Evolutionary conservation across 73 alveolate species (phyloP).

Genomic region (Tetrahymena thermophila): DNA sequence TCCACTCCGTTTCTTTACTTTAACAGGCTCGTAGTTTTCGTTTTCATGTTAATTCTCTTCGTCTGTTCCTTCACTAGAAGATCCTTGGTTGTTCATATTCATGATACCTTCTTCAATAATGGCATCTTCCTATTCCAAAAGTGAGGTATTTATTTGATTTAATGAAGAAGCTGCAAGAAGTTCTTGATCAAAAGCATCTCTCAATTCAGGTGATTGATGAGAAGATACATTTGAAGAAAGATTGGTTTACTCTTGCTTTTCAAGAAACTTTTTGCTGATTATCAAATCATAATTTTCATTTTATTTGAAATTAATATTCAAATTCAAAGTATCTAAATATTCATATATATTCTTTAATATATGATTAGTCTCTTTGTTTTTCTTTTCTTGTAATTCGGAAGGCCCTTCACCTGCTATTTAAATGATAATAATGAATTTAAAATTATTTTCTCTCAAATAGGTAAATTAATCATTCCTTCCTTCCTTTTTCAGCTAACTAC

Average conservation of each 20-base stretch:
- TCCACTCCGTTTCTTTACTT: neutral
- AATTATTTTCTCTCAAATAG: neutral
- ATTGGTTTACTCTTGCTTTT: neutral
- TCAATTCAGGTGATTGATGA: neutral
- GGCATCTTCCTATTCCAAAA: neutral
- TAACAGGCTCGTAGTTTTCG: neutral
- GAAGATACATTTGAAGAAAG: neutral
- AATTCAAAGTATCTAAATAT: neutral
- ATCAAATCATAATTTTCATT: neutral
- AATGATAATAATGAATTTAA: neutral
- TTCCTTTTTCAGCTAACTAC: neutral
- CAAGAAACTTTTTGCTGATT: neutral
- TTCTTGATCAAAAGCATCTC: neutral
- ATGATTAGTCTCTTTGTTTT: neutral
- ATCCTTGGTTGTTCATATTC: neutral
- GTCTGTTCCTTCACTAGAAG: neutral
- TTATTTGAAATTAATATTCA: neutral
- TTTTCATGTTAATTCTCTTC: neutral
- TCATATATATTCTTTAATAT: neutral
- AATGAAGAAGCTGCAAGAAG: neutral
- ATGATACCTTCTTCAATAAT: neutral
- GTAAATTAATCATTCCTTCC: neutral
- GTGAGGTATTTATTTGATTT: neutral
- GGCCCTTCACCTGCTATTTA: neutral
- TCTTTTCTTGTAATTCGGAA: neutral